Evolutionary conservation across 768 basidiomycete species (phyloP), one percentile per base, ranked within the genome.

Genomic region (Lanmaoa rubissima): DNA sequence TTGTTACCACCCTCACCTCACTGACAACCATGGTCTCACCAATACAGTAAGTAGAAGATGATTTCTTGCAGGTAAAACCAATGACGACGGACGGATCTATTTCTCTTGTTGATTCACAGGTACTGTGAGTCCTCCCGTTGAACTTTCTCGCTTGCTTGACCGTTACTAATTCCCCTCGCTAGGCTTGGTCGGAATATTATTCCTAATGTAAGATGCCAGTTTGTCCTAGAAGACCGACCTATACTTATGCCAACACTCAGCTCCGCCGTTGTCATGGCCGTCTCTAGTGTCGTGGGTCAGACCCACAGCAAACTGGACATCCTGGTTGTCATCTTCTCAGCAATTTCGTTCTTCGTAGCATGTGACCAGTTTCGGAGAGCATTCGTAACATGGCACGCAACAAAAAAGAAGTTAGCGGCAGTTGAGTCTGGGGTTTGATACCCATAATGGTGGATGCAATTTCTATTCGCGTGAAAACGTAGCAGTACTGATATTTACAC

Each of bases 301-400:
- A 50, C 48, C 42, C 64, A 55, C 39, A 68, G 55, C 59, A 61
- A 55, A 19, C 24, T 66, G 36, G 58, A 67, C 31, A 1, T 56
- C 7, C 17, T 69, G 13, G 8, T 61, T 17, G 16, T 69, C 34
- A 31, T 63, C 32, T 58, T 57, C 54, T 53, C 64, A 5, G 59
- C 24, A 5, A 51, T 66, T 42, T 49, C 61, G 5, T 48, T 63
- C 44, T 24, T 58, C 49, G 50, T 68, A 5, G 54, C 66, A 10
- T 63, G 58, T 7, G 61, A 66, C 45, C 64, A 69, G 47, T 63
- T 68, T 35, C 36, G 55, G 47, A 63, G 64, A 36, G 67, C 59
- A 8, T 55, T 67, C 42, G 1, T 63, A 21, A 28, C 38, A 21
- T 69, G 66, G 66, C 13, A 48, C 32, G 52, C 47, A 21, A 40